phyloP scores from a whole-genome alignment of 768 basidiomycete genomes.

The Serendipita sp. region DNA sequence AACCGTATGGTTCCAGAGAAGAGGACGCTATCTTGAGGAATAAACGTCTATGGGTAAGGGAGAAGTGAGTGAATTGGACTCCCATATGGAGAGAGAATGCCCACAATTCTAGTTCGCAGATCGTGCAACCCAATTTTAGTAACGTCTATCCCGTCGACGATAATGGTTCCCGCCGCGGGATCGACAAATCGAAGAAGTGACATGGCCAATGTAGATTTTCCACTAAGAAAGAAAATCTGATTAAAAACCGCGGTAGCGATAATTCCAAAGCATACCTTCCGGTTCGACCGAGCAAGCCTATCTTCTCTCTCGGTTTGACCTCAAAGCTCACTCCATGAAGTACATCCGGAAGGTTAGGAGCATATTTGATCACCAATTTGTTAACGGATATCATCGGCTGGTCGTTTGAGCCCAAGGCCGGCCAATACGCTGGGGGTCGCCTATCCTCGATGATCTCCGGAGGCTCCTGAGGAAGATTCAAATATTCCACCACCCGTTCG shows the following conservation, averaged over 20 bases:
- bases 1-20: conserved; percentile 6
- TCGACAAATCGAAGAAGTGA: conserved; percentile 24
- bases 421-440: conserved; percentile 85
- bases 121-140: conserved; percentile 24
- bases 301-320: conserved; percentile 51
- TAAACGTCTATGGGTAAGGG: background rate
- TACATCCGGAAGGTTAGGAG: conserved; percentile 68
- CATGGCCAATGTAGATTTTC: conserved; percentile 21
- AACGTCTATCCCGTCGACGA: conserved; percentile 27
- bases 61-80: background rate
- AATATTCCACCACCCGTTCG: conserved; percentile 54
- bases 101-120: conserved; percentile 12
- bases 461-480: conserved; percentile 35
- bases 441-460: conserved; percentile 54
- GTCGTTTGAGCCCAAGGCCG: conserved; percentile 40
- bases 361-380: conserved; percentile 58
- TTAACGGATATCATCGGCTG: conserved; percentile 49
- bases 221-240: conserved; percentile 7
- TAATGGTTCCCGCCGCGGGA: conserved; percentile 20
- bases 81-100: background rate
- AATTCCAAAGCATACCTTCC: conserved; percentile 19
- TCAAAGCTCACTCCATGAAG: conserved; percentile 60
- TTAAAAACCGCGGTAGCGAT: background rate
- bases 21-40: conserved; percentile 8
- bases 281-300: conserved; percentile 69